These are phyloP conservation scores for Polyporus tsugae DNA, from an alignment of 1,284 basidiomycete genomes.

Conservation along the genomic window DNA sequence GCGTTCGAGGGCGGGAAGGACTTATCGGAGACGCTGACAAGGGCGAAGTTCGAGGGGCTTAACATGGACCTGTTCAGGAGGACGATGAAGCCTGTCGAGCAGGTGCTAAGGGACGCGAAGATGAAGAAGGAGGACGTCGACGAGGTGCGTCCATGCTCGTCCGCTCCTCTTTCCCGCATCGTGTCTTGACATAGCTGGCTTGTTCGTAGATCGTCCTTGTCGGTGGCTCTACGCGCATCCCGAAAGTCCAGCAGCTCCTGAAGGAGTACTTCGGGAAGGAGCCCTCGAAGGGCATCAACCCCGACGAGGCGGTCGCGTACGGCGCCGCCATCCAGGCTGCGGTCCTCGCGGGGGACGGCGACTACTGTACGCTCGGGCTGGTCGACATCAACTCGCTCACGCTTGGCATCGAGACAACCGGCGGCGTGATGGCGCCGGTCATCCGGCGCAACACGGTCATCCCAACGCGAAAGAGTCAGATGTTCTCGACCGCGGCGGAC, in stretches of 20 bases:
- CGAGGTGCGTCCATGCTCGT: slow-evolving; percentile 50
- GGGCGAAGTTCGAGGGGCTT: slow-evolving; percentile 98
- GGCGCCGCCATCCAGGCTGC: slow-evolving; percentile 84
- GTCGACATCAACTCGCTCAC: slow-evolving; percentile 96
- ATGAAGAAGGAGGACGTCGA: slow-evolving; percentile 97
- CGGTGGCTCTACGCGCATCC: slow-evolving; percentile 98
- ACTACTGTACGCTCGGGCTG: slow-evolving; percentile 85
- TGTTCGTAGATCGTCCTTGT: slow-evolving; percentile 76
- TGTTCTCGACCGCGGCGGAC: slow-evolving; percentile 98
- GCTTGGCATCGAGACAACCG: slow-evolving; percentile 98
- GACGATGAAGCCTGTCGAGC: slow-evolving; percentile 99
- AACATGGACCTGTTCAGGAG: slow-evolving; percentile 99
- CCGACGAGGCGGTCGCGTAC: slow-evolving; percentile 78
- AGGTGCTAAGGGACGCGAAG: slow-evolving; percentile 96
- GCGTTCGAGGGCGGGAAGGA: slow-evolving; percentile 95
- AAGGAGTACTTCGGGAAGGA: slow-evolving; percentile 95
- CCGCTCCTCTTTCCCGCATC: neutral
- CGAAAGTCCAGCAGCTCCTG: slow-evolving; percentile 96
- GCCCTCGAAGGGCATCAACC: slow-evolving; percentile 92
- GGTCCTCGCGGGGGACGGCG: slow-evolving; percentile 90
- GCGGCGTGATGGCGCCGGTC: slow-evolving; percentile 97
- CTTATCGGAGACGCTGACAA: slow-evolving; percentile 95
- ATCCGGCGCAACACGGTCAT: slow-evolving; percentile 97
- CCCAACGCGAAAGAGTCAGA: slow-evolving; percentile 97
- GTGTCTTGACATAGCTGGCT: neutral